Conservation (phyloP, 495 filamentous ascomycete genomes). For the Eremomyces bilateralis region DNA sequence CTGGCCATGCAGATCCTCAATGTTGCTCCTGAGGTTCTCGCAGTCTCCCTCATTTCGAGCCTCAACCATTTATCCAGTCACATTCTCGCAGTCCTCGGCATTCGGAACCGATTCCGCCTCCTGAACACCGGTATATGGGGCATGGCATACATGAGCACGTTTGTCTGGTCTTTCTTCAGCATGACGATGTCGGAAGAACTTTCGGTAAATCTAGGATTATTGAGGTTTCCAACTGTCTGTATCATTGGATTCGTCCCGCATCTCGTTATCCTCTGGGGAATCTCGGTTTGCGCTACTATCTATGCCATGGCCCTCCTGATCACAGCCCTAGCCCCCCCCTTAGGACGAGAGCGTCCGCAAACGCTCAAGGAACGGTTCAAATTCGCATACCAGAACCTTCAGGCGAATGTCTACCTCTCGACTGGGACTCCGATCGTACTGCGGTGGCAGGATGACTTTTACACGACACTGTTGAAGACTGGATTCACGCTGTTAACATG, state of each 20-base stretch:
- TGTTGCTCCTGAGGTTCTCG: slow-evolving; percentile 69
- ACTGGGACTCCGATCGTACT: slow-evolving; percentile 37
- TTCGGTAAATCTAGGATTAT: slow-evolving; percentile 23
- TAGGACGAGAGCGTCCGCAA: slow-evolving; percentile 6
- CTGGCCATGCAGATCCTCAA: slow-evolving; percentile 38
- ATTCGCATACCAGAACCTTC: slow-evolving; percentile 66
- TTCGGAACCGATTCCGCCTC: slow-evolving; percentile 57
- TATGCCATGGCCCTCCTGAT: slow-evolving; percentile 56
- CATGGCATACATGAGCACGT: slow-evolving; percentile 61
- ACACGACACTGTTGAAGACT: slow-evolving; percentile 64
- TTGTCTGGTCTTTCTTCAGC: slow-evolving; percentile 34
- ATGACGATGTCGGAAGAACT: neutral
- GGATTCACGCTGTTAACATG: slow-evolving; percentile 77
- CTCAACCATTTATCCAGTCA: slow-evolving; percentile 79
- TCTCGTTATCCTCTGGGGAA: slow-evolving; percentile 58
- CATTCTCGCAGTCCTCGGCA: slow-evolving; percentile 51
- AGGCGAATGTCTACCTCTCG: slow-evolving; percentile 67
- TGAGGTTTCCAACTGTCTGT: slow-evolving; percentile 81
- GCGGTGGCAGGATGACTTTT: slow-evolving; percentile 79
- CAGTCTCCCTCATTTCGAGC: slow-evolving; percentile 69
- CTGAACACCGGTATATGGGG: slow-evolving; percentile 79
- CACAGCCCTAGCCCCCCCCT: slow-evolving; percentile 46
- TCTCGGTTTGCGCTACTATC: slow-evolving; percentile 46
- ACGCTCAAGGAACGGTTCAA: slow-evolving; percentile 33
- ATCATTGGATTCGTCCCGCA: slow-evolving; percentile 92